Evolutionary conservation across 371 early-diverging fungal genomes (phyloP), one percentile per base, ranked within the genome.

Genomic region (Dipsacomyces acuminosporus): DNA sequence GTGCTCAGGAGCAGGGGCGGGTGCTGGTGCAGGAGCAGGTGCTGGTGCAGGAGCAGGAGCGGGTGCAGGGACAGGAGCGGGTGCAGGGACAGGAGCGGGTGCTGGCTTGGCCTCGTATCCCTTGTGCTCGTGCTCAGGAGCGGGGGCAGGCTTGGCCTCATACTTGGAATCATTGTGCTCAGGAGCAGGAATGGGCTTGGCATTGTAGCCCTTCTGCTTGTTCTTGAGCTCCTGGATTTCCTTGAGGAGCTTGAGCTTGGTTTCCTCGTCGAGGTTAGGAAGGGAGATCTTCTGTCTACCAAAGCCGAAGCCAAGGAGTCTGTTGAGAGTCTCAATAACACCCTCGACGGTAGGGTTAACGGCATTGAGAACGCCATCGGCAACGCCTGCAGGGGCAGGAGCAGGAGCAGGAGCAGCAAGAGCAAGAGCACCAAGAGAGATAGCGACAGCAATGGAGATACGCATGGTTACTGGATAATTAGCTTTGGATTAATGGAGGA

Each of bases 291-390:
- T 25, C 25, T 30, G n/a, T 4, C 38, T 47, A 15, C 22, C 25
- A 0, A 18, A 22, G 24, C 41, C 40, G 38, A 49, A 48, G 4
- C 57, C 57, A 42, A 60, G 54, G 2, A 60, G 48, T 13, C 24
- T 25, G 45, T 54, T 54, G 26, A 60, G 26, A 19, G 45, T 44
- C 11, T 19, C 20, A 2, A 53, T 54, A 19, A 54, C 45, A 1
- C 49, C 60, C 18, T 25, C 41, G 1, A 54, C 49, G 18, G 54
- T 23, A 13, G 60, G 60, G 2, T 24, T 43, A 35, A 48, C 48
- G 0, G 43, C 25, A 18, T 59, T 54, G 21, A 59, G 34, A 5
- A 59, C 60, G 17, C 60, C 60, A 19, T 49, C 54, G 18, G 54
- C 41, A 17, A 60, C 45, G 20, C 54, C 54, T 18, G 23, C 45